Evolutionary conservation across 1,284 basidiomycete genomes (phyloP).

Genomic region (Lentinus polychrous): DNA sequence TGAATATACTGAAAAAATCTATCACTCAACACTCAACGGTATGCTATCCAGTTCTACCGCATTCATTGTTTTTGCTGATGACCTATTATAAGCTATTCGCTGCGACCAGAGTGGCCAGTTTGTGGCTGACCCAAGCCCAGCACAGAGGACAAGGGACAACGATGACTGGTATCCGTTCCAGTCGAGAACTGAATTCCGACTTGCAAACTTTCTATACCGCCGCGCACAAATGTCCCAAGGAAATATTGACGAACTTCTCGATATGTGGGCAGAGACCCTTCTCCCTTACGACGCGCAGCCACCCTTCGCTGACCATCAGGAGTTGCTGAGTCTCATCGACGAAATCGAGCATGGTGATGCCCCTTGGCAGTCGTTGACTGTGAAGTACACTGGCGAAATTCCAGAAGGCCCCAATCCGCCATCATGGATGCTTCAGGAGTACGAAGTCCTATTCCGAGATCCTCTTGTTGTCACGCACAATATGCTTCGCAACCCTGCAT

Average conservation of each 20-base stretch:
- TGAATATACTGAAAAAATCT: not conserved
- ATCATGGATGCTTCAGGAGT: constrained; percentile 15
- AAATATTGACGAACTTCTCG: constrained; percentile 20
- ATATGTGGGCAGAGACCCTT: constrained; percentile 19
- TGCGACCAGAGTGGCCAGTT: not conserved
- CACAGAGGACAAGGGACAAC: not conserved
- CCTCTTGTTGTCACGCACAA: constrained; percentile 13
- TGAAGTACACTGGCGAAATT: constrained; percentile 10
- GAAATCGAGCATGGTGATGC: constrained; percentile 15
- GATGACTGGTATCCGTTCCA: constrained; percentile 10
- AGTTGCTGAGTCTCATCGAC: constrained; percentile 18
- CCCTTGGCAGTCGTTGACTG: constrained; percentile 16
- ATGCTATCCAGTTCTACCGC: not conserved
- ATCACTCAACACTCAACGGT: not conserved
- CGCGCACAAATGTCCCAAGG: constrained; percentile 9
- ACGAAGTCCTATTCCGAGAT: constrained; percentile 17
- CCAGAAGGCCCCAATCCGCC: constrained; percentile 6
- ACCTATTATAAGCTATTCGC: not conserved
- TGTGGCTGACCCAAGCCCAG: not conserved
- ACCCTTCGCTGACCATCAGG: constrained; percentile 14
- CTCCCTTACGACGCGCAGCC: constrained; percentile 8
- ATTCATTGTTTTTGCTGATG: not conserved
- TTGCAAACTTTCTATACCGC: constrained; percentile 8
- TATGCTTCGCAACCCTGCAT: constrained; percentile 20
- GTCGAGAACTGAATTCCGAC: constrained; percentile 6